Percentiles rank a stretch among this genome's conserved stretches.
Conservation (phyloP, 1,139 yeast species). For the Saccharomycopsis hybrid region DNA sequence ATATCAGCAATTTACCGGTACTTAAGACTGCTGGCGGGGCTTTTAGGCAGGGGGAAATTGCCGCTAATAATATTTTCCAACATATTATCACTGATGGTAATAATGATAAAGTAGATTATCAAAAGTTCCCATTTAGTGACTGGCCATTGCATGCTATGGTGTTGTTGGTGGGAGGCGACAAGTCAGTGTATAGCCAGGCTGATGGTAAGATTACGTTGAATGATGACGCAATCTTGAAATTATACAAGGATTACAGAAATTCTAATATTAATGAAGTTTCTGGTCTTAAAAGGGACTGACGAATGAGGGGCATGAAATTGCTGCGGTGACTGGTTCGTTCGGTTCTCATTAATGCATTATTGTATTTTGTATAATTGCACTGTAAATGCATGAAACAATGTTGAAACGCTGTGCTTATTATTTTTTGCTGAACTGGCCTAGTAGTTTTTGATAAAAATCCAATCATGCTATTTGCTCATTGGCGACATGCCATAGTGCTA, state of each 20-base stretch:
- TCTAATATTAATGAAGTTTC: conserved; percentile 3
- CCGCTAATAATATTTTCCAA: conserved; percentile 17
- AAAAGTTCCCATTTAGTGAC: background rate
- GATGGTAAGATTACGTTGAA: background rate
- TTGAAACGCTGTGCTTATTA: too few relatives aligned
- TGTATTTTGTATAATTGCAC: too few relatives aligned
- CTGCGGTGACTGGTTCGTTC: too few relatives aligned
- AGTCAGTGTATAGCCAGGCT: background rate
- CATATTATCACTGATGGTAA: conserved; percentile 20
- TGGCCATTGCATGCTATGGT: conserved; percentile 3
- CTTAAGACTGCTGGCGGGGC: conserved; percentile 26
- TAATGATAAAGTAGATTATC: background rate
- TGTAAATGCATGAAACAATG: too few relatives aligned
- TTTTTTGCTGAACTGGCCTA: too few relatives aligned
- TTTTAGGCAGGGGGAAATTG: conserved; percentile 20
- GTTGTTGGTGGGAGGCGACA: background rate
- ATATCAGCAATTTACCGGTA: conserved; percentile 21
- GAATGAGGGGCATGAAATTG: too few relatives aligned
- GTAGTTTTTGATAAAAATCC: too few relatives aligned
- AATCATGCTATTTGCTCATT: too few relatives aligned
- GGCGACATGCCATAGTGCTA: too few relatives aligned
- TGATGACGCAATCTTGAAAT: background rate
- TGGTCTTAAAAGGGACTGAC: background rate
- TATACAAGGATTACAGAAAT: conserved; percentile 8
- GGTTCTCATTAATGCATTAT: too few relatives aligned